These are phyloP conservation scores for Rhizopogon salebrosus DNA, from an alignment of 768 basidiomycete species.

Conservation along the genomic window DNA sequence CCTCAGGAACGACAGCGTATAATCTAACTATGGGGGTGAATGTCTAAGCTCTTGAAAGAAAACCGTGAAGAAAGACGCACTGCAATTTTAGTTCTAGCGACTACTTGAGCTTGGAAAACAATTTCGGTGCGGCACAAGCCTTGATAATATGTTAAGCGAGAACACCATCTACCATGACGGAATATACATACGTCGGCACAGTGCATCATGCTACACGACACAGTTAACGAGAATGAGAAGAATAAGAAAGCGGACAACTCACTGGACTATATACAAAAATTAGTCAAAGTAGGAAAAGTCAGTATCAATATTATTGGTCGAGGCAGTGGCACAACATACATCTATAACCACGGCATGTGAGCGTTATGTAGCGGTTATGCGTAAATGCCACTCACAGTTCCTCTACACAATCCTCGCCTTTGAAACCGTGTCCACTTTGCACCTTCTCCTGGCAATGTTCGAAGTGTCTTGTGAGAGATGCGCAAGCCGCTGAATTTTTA, in stretches of 20 bases:
- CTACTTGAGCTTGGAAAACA: slow-evolving; percentile 68
- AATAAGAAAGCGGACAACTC: slow-evolving; percentile 25
- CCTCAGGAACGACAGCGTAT: background rate
- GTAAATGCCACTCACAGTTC: slow-evolving; percentile 59
- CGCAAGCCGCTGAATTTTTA: slow-evolving; percentile 60
- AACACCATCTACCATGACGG: background rate
- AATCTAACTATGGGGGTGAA: background rate
- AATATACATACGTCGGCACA: slow-evolving; percentile 70
- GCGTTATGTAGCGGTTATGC: background rate
- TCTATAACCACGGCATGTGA: slow-evolving; percentile 7
- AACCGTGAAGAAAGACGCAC: background rate
- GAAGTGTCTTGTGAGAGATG: slow-evolving; percentile 72
- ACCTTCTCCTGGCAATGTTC: slow-evolving; percentile 90
- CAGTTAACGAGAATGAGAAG: slow-evolving; percentile 6
- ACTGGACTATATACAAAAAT: slow-evolving; percentile 54
- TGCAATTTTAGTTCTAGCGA: background rate
- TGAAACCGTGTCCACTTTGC: slow-evolving; percentile 73
- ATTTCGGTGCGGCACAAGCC: slow-evolving; percentile 66
- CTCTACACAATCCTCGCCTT: slow-evolving; percentile 90
- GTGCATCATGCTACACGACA: slow-evolving; percentile 73
- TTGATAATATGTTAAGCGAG: slow-evolving; percentile 17
- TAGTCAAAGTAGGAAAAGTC: slow-evolving; percentile 18
- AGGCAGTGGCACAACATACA: slow-evolving; percentile 15
- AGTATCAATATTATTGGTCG: slow-evolving; percentile 4
- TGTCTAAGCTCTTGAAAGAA: background rate